Base-by-base conservation (phyloP, 2,329 filamentous ascomycete species). In the Diaporthe humulicola region DNA sequence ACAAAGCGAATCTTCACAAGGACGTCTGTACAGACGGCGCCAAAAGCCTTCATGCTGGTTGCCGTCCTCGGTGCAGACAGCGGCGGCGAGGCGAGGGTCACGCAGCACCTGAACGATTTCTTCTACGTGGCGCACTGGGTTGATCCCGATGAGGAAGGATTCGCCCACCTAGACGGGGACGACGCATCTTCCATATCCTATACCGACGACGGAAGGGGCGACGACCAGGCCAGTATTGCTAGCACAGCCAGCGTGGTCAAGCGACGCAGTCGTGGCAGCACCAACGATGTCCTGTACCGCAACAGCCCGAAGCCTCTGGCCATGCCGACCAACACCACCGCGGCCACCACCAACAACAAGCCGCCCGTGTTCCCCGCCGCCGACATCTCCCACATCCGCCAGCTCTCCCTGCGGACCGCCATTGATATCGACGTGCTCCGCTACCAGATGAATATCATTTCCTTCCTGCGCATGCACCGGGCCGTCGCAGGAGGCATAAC, bases 91-190 rank as follows among this genome's bases (percentile, higher is more conserved):
- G 85, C 87, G 4, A 86, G 85, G 67, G 86, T 93, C 67, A 88
- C 86, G 30, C 84, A 83, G 42, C 89, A 95, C 78, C 81, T 93
- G 83, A 97, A 95, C 79, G 95, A 98, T 75, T 91, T 94, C 77
- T 93, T 98, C 78, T 95, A 95, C 81, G 92, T 98, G 74, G 96
- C 94, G 0, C 96, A 98, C 82, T 94, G 92, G 85, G 95, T 98
- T 80, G 89, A 93, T 74, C 88, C 89, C 0, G 87, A 90, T 0
- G 87, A 89, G 1, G 91, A 96, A 81, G 94, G 93, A 0, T 93
- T 95, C 76, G 88, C 92, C 6, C 94, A 97, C 77, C 83, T 96
- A 0, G 94, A 97, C 75, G 92, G 94, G 48, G 84, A 84, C 28
- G 84, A 86, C 33, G 81, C 79, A 76, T 57, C 71, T 5, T 73